Base-by-base conservation (phyloP, 768 basidiomycete species). In the Rhizopogon sp. region DNA sequence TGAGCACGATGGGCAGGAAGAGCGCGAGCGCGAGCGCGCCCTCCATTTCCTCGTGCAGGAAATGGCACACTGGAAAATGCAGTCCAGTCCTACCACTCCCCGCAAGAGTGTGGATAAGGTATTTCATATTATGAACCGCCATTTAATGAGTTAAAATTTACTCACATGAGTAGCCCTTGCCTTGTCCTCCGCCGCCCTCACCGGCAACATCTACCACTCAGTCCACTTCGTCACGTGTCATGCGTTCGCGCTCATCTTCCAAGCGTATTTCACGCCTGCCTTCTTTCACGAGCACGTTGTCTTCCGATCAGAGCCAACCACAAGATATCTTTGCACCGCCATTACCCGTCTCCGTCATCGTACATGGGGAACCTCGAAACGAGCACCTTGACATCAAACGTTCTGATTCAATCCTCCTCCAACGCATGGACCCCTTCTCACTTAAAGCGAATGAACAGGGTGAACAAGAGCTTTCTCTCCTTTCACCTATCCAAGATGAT, bases 41-140 rank as follows among this genome's bases (percentile, higher is more conserved):
- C 66, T 74, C 53, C 64, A 65, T 20, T 72, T 70, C 53, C 69
- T 73, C 56, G 63, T 73, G 3, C 70, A 67, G 33, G 69, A 73
- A 58, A 73, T 73, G 72, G 60, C 64, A 0, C 63, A 61, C 33
- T 69, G 60, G 58, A 63, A 65, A 17, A 56, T 63, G 1, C 51
- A 60, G 1, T 41, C 50, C 0, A 29, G 41, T 3, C 47, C 39
- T 0, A 61, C 57, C 55, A 52, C 59, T 1, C 70, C 6, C 2
- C 50, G 45, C 57, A 55, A 55, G 45, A 31, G 37, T 14, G 7
- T 35, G 16, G 56, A 59, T 31, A 57, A 57, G 52, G 56, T 57
- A 22, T 54, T 22, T 13, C 20, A 10, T 43, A 39, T 43, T 49
- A 7, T 20, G 7, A 29, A 7, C 37, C 47, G 52, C 33, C 40